These are phyloP conservation scores for Mortierella sp. DNA, from an alignment of 371 early-diverging fungal genomes.

Conservation along the genomic window DNA sequence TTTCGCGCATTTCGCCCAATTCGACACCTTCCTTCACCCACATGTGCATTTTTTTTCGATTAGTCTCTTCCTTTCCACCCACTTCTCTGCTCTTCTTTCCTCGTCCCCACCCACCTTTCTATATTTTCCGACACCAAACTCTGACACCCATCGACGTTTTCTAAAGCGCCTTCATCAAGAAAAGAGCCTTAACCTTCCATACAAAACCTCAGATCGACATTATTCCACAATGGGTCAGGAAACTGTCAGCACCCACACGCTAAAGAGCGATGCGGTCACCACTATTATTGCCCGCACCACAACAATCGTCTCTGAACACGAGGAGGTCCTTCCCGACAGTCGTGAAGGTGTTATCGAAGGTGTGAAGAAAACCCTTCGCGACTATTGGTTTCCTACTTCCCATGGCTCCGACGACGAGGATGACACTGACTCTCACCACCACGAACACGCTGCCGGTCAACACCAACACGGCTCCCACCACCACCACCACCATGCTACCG, in stretches of 20 bases:
- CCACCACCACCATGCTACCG: slow-evolving; percentile 4
- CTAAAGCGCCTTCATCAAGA: not conserved
- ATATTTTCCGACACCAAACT: not conserved
- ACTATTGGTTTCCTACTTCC: slow-evolving; percentile 44
- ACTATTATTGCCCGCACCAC: slow-evolving; percentile 49
- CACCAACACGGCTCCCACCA: not conserved
- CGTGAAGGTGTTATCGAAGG: slow-evolving; percentile 12
- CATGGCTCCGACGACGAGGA: slow-evolving; percentile 14
- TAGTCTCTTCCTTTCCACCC: not conserved
- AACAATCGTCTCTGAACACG: slow-evolving; percentile 47
- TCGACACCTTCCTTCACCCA: not conserved
- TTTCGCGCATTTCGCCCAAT: not conserved
- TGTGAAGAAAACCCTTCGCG: slow-evolving; percentile 45
- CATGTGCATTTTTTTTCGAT: not conserved
- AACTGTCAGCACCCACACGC: slow-evolving; percentile 42
- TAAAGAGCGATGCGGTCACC: slow-evolving; percentile 41
- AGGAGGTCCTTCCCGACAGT: slow-evolving; percentile 26
- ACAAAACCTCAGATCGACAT: not conserved
- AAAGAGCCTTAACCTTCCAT: not conserved
- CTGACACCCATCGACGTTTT: not conserved
- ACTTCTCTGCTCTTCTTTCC: not conserved
- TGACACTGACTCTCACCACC: slow-evolving; percentile 3
- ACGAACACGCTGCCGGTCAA: not conserved
- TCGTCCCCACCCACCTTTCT: not conserved
- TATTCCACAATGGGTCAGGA: slow-evolving; percentile 22